Base-by-base conservation (phyloP, 768 basidiomycete genomes). In the Gyrodon lividus region DNA sequence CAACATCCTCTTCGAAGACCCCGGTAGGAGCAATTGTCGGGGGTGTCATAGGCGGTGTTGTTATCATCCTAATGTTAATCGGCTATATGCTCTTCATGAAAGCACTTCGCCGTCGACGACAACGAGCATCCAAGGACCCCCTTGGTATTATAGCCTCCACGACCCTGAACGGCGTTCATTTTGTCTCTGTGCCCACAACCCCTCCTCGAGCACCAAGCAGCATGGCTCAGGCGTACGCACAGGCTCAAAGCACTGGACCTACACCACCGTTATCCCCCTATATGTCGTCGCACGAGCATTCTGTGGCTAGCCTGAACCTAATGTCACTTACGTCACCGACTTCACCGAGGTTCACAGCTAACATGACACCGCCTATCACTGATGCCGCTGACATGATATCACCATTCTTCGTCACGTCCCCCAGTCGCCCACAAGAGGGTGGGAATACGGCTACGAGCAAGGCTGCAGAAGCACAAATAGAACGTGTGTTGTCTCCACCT, bases 351-450 rank as follows among this genome's bases (percentile, higher is more conserved):
- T 54, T 45, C 26, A 20, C 47, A 2, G 22, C 59, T n/a, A 8
- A n/a, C 14, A 14, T 31, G 10, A 6, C 28, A 23, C 35, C 7
- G 1, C 52, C 45, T 12, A 31, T 59, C 47, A 10, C 52, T 2
- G 65, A 69, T 46, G 45, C 51, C 7, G 57, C 57, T 7, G 58
- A 63, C 26, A 48, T 65, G 28, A 59, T 68, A 19, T 12, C 57
- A 0, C 66, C 68, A 17, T 68, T 68, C 49, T 39, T 58, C 6
- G 23, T 50, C 19, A 50, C 23, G 6, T 42, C 60, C 6, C 20
- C 55, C 23, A 39, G 16, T 42, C 54, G 10, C 43, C 33, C 40
- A 38, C 24, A 46, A 31, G 17, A 42, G 33, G 37, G 22, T n/a
- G 34, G 28, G 2, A 14, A 40, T 10, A 17, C 20, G 8, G 23